Conservation (phyloP, 2,329 filamentous ascomycete species). For the Penicillium nordicum region DNA sequence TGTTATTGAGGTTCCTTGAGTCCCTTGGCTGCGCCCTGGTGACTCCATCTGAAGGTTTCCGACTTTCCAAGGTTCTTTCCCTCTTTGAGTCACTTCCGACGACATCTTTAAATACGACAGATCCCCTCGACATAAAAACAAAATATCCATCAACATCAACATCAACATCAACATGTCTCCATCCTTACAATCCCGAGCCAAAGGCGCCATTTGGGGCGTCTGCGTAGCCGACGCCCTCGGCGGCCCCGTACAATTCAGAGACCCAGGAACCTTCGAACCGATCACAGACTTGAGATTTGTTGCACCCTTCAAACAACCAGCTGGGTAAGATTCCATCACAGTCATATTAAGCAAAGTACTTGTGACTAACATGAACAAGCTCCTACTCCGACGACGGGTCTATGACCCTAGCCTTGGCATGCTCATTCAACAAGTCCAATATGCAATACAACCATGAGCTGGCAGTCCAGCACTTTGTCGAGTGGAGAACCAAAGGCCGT, state of each 20-base stretch:
- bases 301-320: constrained; percentile 33
- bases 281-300: constrained; percentile 36
- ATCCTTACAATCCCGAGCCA: constrained; percentile 5
- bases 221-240: constrained; percentile 46
- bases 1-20: too few species aligned
- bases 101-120: neutral
- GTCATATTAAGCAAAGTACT: too few species aligned
- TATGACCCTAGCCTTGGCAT: constrained; percentile 44
- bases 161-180: neutral
- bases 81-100: neutral
- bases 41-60: neutral
- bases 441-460: constrained; percentile 30
- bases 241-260: constrained; percentile 41
- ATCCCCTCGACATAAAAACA: neutral
- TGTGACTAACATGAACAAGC: constrained; percentile 15
- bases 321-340: constrained; percentile 27
- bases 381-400: constrained; percentile 46
- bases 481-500: constrained; percentile 37
- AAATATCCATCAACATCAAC: neutral
- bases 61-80: neutral
- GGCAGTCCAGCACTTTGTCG: constrained; percentile 37
- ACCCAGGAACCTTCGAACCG: constrained; percentile 34
- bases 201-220: constrained; percentile 39
- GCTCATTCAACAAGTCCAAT: constrained; percentile 35
- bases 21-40: neutral